phyloP scores from a whole-genome alignment of 257 asterid species.

The Solanum okadae region DNA sequence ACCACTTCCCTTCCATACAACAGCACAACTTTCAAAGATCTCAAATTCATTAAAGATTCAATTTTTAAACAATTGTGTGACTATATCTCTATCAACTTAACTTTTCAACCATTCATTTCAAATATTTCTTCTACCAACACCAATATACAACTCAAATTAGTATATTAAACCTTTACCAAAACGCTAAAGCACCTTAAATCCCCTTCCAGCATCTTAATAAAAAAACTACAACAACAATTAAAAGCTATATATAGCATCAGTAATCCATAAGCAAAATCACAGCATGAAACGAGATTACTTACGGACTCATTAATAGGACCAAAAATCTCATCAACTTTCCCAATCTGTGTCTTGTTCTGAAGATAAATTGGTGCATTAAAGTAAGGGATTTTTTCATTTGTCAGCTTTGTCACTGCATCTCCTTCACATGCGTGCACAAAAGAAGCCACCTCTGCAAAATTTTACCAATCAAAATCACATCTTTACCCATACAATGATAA shows the following conservation, averaged over 20 bases:
- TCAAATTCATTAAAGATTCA: neutral
- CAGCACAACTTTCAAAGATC: neutral
- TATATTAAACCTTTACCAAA: neutral
- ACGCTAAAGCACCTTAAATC: neutral
- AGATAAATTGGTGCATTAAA: slow-evolving; percentile 95
- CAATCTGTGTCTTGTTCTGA: slow-evolving; percentile 87
- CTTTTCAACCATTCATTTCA: neutral
- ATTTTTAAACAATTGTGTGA: neutral
- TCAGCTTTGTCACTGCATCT: slow-evolving; percentile 85
- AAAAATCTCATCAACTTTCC: slow-evolving; percentile 94
- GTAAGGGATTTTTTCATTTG: slow-evolving; percentile 82
- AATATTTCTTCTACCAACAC: neutral
- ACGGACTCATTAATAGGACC: slow-evolving; percentile 97
- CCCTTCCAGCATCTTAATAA: neutral
- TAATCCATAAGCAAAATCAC: neutral
- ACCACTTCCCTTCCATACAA: neutral
- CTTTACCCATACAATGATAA: too few relatives aligned
- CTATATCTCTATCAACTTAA: neutral
- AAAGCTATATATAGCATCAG: neutral
- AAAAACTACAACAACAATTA: neutral
- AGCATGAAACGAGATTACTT: slow-evolving; percentile 12
- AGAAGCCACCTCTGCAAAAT: slow-evolving; percentile 61
- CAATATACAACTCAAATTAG: neutral
- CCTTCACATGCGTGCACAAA: slow-evolving; percentile 90
- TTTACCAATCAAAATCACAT: neutral